phyloP scores from a whole-genome alignment of 2,329 filamentous ascomycete genomes.

The Fusarium albidum region DNA sequence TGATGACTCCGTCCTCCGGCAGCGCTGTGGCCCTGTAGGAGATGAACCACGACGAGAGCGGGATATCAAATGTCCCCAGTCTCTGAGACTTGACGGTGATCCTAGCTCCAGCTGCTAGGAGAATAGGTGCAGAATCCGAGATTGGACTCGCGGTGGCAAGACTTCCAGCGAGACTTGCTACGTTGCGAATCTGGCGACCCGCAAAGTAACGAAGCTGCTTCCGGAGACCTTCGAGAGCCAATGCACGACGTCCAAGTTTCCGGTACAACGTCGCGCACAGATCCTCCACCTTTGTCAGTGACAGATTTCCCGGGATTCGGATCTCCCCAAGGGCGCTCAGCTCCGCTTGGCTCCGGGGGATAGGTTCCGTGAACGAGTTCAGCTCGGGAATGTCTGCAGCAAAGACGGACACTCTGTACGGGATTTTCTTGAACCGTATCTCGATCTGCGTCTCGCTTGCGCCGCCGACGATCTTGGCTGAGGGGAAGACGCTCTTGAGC shows the following conservation, averaged over 20 bases:
- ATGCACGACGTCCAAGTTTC: conserved; percentile 52
- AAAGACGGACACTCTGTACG: conserved; percentile 84
- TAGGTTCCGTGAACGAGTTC: not conserved
- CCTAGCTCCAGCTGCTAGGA: conserved; percentile 73
- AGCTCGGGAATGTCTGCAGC: conserved; percentile 88
- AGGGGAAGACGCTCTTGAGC: conserved; percentile 69
- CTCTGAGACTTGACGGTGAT: not conserved
- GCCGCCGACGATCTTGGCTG: conserved; percentile 87
- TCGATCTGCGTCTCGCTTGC: conserved; percentile 95
- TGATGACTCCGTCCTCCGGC: conserved; percentile 11
- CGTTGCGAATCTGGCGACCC: conserved; percentile 88
- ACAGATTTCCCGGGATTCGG: conserved; percentile 6
- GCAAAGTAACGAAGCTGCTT: conserved; percentile 92
- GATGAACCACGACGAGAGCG: conserved; percentile 7
- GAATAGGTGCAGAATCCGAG: conserved; percentile 87
- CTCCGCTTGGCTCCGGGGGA: not conserved
- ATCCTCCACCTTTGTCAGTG: conserved; percentile 6
- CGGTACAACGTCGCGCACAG: not conserved
- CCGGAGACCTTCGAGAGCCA: conserved; percentile 81
- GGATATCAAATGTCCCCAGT: not conserved
- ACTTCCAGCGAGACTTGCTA: conserved; percentile 88
- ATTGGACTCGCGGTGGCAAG: conserved; percentile 89
- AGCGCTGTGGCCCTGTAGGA: conserved; percentile 7
- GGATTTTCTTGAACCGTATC: conserved; percentile 91
- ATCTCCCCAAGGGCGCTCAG: not conserved